A percentile compares a stretch with the other conserved stretches of the same genome.
Evolutionary conservation across 179 eudicot genomes (phyloP).

Genomic region (Beta macrorhiza): DNA sequence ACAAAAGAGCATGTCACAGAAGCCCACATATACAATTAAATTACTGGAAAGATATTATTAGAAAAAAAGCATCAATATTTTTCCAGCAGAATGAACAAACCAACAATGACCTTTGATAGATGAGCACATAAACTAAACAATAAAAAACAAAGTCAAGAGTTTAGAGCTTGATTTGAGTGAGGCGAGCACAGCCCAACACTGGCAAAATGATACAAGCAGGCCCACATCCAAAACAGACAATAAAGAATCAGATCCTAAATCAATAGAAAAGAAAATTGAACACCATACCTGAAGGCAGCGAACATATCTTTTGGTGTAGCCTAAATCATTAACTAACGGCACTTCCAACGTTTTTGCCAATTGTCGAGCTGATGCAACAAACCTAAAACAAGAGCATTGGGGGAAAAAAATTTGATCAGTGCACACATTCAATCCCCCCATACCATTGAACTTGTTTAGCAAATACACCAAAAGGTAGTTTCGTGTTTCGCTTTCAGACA

Average conservation of each 20-base stretch:
- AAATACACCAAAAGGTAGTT: neutral
- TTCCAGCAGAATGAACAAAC: neutral
- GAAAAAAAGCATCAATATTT: neutral
- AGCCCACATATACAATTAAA: neutral
- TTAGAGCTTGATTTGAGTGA: neutral
- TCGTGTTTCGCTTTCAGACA: neutral
- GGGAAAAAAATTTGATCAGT: neutral
- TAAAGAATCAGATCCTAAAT: neutral
- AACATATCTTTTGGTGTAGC: conserved; percentile 94
- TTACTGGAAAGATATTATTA: too few species aligned
- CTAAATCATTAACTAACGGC: conserved; percentile 90
- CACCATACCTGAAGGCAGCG: conserved; percentile 86
- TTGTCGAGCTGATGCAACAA: conserved; percentile 92
- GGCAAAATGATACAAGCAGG: neutral
- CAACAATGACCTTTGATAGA: neutral
- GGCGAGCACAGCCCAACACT: neutral
- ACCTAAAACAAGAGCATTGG: conserved; percentile 46
- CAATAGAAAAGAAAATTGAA: neutral
- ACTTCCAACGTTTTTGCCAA: conserved; percentile 92
- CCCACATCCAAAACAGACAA: neutral
- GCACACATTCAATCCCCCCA: neutral
- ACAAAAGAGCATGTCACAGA: conserved; percentile 18
- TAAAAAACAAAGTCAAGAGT: neutral
- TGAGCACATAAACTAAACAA: neutral
- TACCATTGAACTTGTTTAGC: neutral